These are phyloP conservation scores for Backusella luteola DNA, from an alignment of 192 early-diverging fungal species.

Conservation along the genomic window DNA sequence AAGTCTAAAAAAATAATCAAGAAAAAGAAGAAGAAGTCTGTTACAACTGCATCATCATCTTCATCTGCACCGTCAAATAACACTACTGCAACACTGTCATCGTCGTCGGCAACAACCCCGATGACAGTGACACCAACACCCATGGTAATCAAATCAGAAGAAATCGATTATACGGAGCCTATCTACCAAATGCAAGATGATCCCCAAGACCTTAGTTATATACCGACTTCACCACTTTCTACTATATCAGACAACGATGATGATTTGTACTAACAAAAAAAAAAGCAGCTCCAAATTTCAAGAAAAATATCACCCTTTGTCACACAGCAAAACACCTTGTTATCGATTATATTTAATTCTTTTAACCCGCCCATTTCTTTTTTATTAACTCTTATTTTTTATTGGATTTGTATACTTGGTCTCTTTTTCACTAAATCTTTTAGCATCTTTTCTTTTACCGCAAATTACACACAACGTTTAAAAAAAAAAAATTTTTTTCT, in stretches of 20 bases:
- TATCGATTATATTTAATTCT: background rate
- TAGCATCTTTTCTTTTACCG: conserved; percentile 1
- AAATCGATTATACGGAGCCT: background rate
- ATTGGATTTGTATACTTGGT: conserved; percentile 6
- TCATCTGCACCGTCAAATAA: background rate
- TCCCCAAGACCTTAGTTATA: conserved; percentile 13
- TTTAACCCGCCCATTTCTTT: background rate
- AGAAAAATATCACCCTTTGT: background rate
- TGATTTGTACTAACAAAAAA: background rate
- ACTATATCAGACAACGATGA: background rate
- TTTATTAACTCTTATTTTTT: background rate
- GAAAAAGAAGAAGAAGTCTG: background rate
- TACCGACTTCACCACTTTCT: conserved; percentile 10
- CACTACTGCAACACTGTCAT: background rate
- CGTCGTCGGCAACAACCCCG: background rate
- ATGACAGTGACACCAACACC: background rate
- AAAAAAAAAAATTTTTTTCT: background rate
- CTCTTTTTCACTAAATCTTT: background rate
- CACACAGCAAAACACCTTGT: background rate
- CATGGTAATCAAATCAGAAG: background rate
- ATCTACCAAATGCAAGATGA: conserved; percentile 17
- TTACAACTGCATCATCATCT: background rate
- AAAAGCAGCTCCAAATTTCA: background rate
- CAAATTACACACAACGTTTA: background rate
- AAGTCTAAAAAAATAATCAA: conserved; percentile 1